Evolutionary conservation across 2,329 filamentous ascomycete genomes (phyloP).

Genomic region (Beauveria brongniartii): DNA sequence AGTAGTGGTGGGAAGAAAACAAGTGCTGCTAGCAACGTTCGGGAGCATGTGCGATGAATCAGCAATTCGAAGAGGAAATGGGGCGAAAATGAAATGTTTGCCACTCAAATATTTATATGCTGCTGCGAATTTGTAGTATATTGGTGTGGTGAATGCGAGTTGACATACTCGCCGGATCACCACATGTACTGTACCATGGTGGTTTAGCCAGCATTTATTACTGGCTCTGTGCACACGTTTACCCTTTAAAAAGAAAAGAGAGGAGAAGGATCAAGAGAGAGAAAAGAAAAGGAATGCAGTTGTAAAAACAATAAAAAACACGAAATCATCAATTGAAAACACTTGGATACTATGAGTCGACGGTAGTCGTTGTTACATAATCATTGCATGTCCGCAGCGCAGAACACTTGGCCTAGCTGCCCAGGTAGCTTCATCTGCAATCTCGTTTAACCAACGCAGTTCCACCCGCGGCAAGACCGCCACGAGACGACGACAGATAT

Average conservation of each 20-base stretch:
- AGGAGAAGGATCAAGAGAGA: background rate
- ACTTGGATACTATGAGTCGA: background rate
- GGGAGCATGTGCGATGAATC: background rate
- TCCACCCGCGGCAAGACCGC: background rate
- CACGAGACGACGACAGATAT: background rate
- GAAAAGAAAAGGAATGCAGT: background rate
- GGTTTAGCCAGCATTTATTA: background rate
- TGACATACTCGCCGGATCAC: too few relatives aligned
- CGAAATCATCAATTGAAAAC: too few relatives aligned
- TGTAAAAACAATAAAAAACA: background rate
- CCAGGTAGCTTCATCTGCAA: background rate
- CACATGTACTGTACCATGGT: background rate
- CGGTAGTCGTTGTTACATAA: background rate
- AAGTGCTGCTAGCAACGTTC: conserved; percentile 1
- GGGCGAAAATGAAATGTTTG: conserved; percentile 1
- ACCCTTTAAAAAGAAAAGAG: too few relatives aligned
- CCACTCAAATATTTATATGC: background rate
- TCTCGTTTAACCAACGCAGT: background rate
- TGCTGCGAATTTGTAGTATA: background rate
- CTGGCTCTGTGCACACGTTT: too few relatives aligned
- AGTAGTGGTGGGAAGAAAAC: conserved; percentile 6
- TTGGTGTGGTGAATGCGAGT: too few relatives aligned
- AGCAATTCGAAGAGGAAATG: conserved; percentile 4
- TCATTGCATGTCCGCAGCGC: background rate
- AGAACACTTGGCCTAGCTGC: background rate